These are phyloP conservation scores for Aspergillus brunneoviolaceus DNA, from an alignment of 2,329 filamentous ascomycete species.

Conservation along the genomic window DNA sequence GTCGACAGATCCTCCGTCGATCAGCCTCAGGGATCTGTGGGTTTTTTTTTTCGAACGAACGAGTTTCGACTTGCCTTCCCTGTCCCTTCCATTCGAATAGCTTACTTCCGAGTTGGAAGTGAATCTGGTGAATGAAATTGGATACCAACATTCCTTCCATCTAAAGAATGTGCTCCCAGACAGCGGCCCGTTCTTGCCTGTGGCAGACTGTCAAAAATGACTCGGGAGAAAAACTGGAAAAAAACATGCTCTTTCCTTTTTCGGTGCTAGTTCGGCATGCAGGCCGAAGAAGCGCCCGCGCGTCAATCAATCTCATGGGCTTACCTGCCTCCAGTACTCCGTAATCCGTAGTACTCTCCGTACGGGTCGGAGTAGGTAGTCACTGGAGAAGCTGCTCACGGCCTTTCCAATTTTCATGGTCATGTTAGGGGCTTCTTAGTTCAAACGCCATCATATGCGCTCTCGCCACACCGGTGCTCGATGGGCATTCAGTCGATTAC, in stretches of 20 bases:
- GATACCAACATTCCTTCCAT: too few relatives aligned
- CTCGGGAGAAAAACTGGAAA: too few relatives aligned
- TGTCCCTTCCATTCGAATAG: constrained; percentile 6
- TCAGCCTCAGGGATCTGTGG: constrained; percentile 33
- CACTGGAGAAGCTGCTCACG: too few relatives aligned
- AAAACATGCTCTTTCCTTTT: neutral
- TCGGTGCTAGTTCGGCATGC: constrained; percentile 17
- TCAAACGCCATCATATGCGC: constrained; percentile 19
- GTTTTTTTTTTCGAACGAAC: constrained; percentile 15
- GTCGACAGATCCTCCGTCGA: constrained; percentile 39
- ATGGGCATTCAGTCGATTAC: constrained; percentile 12
- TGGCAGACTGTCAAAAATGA: constrained; percentile 9
- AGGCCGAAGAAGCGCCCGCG: constrained; percentile 14
- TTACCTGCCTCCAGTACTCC: constrained; percentile 8
- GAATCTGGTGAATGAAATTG: too few relatives aligned
- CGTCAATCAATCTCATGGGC: constrained; percentile 19
- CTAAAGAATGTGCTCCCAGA: neutral
- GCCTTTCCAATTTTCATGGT: neutral
- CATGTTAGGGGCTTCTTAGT: constrained; percentile 21
- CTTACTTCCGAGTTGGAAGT: too few relatives aligned
- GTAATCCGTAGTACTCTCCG: too few relatives aligned
- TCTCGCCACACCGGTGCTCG: constrained; percentile 9
- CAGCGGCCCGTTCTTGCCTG: constrained; percentile 12
- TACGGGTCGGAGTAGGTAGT: too few relatives aligned
- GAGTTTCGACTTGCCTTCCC: constrained; percentile 14